Evolutionary conservation across 495 filamentous ascomycete genomes (phyloP), one percentile per base, ranked within the genome.

Genomic region (Niebla homalea): DNA sequence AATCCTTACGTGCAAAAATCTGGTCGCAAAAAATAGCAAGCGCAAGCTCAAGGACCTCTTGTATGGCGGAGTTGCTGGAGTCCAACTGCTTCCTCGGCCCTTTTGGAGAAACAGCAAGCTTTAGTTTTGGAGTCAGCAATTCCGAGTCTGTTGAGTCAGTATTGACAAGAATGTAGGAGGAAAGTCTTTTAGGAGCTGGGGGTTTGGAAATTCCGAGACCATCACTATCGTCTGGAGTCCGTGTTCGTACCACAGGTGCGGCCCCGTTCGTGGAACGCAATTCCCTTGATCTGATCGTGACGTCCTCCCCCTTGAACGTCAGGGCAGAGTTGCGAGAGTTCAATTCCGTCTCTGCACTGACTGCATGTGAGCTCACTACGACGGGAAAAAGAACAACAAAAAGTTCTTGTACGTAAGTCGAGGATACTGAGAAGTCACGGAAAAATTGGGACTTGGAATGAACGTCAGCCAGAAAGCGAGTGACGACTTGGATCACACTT

Each of bases 91-190:
- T 52, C 6, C 48, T 52, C 18, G 49, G 53, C 8, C 62, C 60
- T 70, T 66, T 76, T 0, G 81, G 73, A 18, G 74, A 76, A 52
- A 81, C 68, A 35, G 72, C 70, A 57, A 83, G 67, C 53, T 71
- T 81, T 49, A 93, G 67, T 18, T 76, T 79, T 11, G 77, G 74
- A 19, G 77, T 71, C 6, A 78, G 77, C 3, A 78, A 72, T 11
- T 62, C 60, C 46, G 75, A 64, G 23, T 74, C 65, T 2, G 71
- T 64, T 43, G 75, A 73, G 45, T 89, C 79, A 14, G 85, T 79
- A 12, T 84, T 84, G 18, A 97, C 73, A 16, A 98, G 69, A 29
- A 97, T 80, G 57, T 96, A 97, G 5, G 89, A 92, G 8, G 92
- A 96, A 2, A 83, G 80, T 50, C 87, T 78, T 29, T 79, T 80